Evolutionary conservation across 2,329 filamentous ascomycete genomes (phyloP), one percentile per base, ranked within the genome.

Genomic region (Botryosphaeria dothidea): DNA sequence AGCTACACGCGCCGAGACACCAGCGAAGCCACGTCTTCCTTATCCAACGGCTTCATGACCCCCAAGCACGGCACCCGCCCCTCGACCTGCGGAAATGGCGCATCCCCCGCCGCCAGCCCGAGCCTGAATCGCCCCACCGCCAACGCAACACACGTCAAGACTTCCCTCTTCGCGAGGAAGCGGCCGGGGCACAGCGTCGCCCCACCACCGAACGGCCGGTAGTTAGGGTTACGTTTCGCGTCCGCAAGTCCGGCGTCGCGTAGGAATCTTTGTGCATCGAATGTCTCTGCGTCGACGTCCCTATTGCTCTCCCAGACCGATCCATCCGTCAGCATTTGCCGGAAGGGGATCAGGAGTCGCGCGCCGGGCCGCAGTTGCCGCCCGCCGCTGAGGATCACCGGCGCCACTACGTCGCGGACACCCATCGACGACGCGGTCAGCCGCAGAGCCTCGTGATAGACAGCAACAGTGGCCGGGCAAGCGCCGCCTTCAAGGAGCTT

Each of bases 271-370:
- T 21, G 19, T 4, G 41, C 23, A 9, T 61, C 51, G 51, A 66
- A 66, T 5, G 17, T 11, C 6, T n/a, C 15, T 4, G 62, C 56
- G 38, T 69, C 62, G 25, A 8, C n/a, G 8, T 69, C 70, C 21
- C 23, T n/a, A n/a, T n/a, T 49, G 11, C 3, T 9, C 36, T 41
- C 36, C 31, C 66, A 71, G n/a, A 66, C 61, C 6, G 19, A 15
- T 23, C 21, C 19, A 41, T 70, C 65, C 45, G 64, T 62, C 23
- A 69, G 69, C 27, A 70, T 43, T 46, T 68, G 67, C 2, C 68
- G 69, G 34, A 62, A 64, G 8, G 69, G 66, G 29, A 71, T 67
- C 19, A 71, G 41, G 21, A 71, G 23, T 15, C 48, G 60, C 11
- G 23, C 48, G 34, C 68, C 68, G 9, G 61, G 19, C 5, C 41